These are phyloP conservation scores for Xylaria sp. DNA, from an alignment of 2,329 filamentous ascomycete species.

Conservation along the genomic window DNA sequence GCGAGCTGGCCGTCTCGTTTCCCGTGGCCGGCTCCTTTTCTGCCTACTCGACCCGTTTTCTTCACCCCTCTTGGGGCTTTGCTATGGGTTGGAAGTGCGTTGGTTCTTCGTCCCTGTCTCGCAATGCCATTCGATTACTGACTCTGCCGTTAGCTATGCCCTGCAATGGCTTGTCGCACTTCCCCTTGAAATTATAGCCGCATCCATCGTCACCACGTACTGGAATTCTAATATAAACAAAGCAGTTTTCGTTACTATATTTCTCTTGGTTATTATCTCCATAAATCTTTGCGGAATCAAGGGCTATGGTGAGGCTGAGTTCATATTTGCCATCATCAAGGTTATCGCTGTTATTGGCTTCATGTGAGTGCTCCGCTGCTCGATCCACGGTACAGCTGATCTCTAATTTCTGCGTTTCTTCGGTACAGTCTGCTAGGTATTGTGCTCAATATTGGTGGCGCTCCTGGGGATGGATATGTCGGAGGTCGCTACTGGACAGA, in stretches of 20 bases:
- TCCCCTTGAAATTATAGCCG: conserved; percentile 85
- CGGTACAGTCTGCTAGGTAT: conserved; percentile 75
- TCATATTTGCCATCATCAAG: conserved; percentile 85
- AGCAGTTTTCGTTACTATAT: conserved; percentile 82
- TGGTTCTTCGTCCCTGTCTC: not conserved
- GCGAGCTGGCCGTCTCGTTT: conserved; percentile 88
- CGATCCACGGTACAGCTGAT: not conserved
- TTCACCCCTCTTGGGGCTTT: conserved; percentile 94
- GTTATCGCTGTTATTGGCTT: conserved; percentile 85
- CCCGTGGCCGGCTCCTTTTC: conserved; percentile 93
- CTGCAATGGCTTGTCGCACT: conserved; percentile 86
- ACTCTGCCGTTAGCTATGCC: conserved; percentile 65
- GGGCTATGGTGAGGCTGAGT: conserved; percentile 89
- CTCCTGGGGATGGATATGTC: conserved; percentile 75
- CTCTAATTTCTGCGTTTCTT: conserved; percentile 14
- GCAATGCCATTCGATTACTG: not conserved
- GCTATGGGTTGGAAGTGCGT: conserved; percentile 92
- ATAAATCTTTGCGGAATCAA: conserved; percentile 92
- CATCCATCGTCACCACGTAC: conserved; percentile 81
- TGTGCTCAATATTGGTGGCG: conserved; percentile 83
- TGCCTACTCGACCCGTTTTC: conserved; percentile 86
- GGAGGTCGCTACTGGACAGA: conserved; percentile 77
- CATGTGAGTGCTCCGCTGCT: conserved; percentile 62
- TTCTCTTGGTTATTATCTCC: conserved; percentile 73
- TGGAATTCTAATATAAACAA: conserved; percentile 72